Conservation (phyloP, 495 filamentous ascomycete genomes). For the Usnea hakonensis region DNA sequence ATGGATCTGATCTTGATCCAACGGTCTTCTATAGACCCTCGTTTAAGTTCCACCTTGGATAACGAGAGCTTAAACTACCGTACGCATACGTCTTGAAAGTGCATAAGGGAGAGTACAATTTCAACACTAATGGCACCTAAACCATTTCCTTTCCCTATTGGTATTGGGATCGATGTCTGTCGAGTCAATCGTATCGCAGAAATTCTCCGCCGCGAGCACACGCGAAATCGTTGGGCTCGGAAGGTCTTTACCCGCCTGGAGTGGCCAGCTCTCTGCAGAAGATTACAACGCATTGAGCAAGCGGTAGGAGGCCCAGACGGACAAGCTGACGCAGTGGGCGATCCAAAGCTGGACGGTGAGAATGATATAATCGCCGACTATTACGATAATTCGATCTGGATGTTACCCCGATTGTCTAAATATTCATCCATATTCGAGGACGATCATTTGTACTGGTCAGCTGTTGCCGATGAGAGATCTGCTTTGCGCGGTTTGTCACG, state of each 20-base stretch:
- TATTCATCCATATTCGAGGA: conserved; percentile 3
- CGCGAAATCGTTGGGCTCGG: conserved; percentile 29
- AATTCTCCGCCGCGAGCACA: conserved; percentile 25
- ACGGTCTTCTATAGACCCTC: too few species aligned
- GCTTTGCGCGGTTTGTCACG: conserved; percentile 15
- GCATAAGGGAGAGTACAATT: neutral
- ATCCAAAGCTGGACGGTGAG: neutral
- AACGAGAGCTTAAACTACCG: neutral
- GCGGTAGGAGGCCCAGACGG: neutral
- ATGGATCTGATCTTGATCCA: neutral
- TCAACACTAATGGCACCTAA: conserved; percentile 20
- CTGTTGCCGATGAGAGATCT: conserved; percentile 13
- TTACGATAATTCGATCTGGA: neutral
- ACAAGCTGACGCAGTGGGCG: neutral
- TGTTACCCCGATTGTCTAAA: conserved; percentile 8
- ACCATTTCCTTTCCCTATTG: conserved; percentile 41
- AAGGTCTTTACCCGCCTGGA: conserved; percentile 38
- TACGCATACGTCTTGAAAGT: neutral
- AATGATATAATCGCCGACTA: neutral
- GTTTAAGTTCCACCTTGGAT: neutral
- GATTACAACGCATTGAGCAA: conserved; percentile 5
- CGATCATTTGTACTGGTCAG: neutral
- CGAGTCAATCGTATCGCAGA: conserved; percentile 38
- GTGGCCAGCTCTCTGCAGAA: conserved; percentile 18
- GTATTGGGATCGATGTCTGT: conserved; percentile 53